Evolutionary conservation across 768 basidiomycete species (phyloP).

Genomic region (Hygrocybe punicea): DNA sequence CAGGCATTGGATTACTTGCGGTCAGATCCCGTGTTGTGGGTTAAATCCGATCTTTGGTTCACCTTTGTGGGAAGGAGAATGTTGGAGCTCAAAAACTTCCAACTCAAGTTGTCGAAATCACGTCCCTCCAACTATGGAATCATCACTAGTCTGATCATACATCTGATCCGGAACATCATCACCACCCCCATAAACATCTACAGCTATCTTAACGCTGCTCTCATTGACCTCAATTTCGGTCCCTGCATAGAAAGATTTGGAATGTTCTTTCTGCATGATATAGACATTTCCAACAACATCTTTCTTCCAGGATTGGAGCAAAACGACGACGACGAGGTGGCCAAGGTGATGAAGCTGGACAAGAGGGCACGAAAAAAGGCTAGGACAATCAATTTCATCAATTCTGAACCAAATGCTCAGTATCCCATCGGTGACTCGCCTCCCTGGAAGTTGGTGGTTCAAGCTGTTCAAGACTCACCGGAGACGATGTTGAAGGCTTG

Average conservation of each 20-base stretch:
- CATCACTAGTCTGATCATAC: conserved; percentile 1
- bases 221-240: neutral
- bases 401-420: too few species aligned
- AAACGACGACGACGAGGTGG: too few species aligned
- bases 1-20: neutral
- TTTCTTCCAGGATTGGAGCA: too few species aligned
- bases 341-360: too few species aligned
- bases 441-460: too few species aligned
- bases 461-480: too few species aligned
- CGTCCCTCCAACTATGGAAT: neutral
- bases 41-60: neutral
- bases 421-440: too few species aligned
- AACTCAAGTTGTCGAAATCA: too few species aligned
- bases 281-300: too few species aligned
- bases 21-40: neutral
- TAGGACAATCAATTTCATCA: too few species aligned
- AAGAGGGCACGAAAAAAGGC: too few species aligned
- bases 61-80: neutral
- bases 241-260: neutral
- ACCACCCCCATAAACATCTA: neutral
- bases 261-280: neutral
- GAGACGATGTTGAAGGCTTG: too few species aligned
- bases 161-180: neutral
- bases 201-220: neutral
- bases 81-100: neutral